These are phyloP conservation scores for Martensiomyces pterosporus DNA, from an alignment of 192 early-diverging fungal species.

Conservation along the genomic window DNA sequence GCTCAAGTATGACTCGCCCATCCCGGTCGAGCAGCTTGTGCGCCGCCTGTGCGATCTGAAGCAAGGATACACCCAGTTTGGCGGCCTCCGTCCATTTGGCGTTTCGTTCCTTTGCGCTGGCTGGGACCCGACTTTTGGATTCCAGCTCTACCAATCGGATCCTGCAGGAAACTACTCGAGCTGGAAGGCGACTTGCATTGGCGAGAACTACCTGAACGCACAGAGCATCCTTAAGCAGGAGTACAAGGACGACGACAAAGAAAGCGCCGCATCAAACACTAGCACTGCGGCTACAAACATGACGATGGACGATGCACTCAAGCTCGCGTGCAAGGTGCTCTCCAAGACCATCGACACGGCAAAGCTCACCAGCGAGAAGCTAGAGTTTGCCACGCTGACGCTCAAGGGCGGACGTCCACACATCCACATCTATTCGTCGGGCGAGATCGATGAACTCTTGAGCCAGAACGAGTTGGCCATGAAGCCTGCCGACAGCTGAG, in stretches of 20 bases:
- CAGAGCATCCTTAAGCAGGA: slow-evolving; percentile 94
- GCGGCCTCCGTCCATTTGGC: slow-evolving; percentile 96
- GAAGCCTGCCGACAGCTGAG: slow-evolving; percentile 31
- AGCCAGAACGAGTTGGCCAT: slow-evolving; percentile 35
- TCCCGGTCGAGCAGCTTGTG: slow-evolving; percentile 94
- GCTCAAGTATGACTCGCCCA: slow-evolving; percentile 83
- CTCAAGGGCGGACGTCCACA: slow-evolving; percentile 37
- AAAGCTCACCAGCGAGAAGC: slow-evolving; percentile 85
- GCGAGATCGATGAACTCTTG: slow-evolving; percentile 41
- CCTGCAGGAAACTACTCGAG: slow-evolving; percentile 98
- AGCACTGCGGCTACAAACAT: slow-evolving; percentile 17
- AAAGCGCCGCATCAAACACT: neutral
- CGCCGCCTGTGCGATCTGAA: slow-evolving; percentile 94
- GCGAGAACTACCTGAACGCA: slow-evolving; percentile 87
- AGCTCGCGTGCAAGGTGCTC: slow-evolving; percentile 87
- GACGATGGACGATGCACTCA: slow-evolving; percentile 85
- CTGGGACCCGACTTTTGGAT: slow-evolving; percentile 82
- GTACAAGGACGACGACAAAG: slow-evolving; percentile 77
- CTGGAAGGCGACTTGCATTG: slow-evolving; percentile 98
- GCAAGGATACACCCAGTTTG: slow-evolving; percentile 98
- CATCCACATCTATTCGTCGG: slow-evolving; percentile 34
- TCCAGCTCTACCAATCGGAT: slow-evolving; percentile 98
- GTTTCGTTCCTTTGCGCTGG: slow-evolving; percentile 98
- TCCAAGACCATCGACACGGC: slow-evolving; percentile 97
- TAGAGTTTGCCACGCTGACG: slow-evolving; percentile 85